Conservation (phyloP, 1,139 yeast species). For the Pichia sp. region DNA sequence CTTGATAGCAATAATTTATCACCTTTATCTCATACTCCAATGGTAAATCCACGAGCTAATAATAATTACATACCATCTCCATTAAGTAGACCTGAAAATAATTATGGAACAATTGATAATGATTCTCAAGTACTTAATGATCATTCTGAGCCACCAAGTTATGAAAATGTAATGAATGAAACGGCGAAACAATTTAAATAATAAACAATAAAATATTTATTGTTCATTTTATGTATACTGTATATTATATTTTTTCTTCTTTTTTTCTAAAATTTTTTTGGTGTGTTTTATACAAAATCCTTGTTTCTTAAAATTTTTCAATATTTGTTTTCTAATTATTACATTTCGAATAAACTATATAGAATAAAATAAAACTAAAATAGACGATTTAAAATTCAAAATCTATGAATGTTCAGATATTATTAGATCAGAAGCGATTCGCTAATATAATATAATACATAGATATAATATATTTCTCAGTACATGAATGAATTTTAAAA, state of each 20-base stretch:
- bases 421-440: too few relatives aligned
- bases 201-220: neutral
- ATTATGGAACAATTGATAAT: conserved; percentile 7
- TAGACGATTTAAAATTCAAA: too few relatives aligned
- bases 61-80: conserved; percentile 11
- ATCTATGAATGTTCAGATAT: too few relatives aligned
- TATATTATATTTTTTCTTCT: neutral
- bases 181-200: conserved; percentile 25
- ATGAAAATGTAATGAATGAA: conserved; percentile 30
- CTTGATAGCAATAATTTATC: conserved; percentile 8
- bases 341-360: too few relatives aligned
- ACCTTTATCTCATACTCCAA: conserved; percentile 22
- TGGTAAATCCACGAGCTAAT: neutral
- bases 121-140: neutral
- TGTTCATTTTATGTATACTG: neutral
- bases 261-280: neutral
- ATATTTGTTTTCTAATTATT: too few relatives aligned
- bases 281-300: too few relatives aligned
- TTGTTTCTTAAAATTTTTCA: too few relatives aligned
- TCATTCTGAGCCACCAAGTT: conserved; percentile 30
- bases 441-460: too few relatives aligned
- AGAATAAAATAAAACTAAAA: too few relatives aligned
- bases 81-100: conserved; percentile 3
- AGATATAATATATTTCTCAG: too few relatives aligned
- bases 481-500: too few relatives aligned